Evolutionary conservation across 306 rosid species (phyloP), one percentile per base, ranked within the genome.

Genomic region (Ammopiptanthus mongolicus): DNA sequence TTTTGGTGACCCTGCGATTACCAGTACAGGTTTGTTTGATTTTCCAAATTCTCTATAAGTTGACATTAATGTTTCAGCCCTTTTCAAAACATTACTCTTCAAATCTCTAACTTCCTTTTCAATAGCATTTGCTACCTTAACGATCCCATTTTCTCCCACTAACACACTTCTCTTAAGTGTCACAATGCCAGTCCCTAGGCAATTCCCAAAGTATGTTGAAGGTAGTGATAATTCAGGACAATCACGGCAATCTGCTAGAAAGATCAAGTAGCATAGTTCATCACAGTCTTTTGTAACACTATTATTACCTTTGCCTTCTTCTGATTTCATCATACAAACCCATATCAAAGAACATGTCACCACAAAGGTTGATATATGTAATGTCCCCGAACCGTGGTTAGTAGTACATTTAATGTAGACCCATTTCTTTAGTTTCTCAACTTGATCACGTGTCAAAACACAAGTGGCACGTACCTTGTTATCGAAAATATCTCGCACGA

Each of bases 241-340:
- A 8, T 71, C 57, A 10, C 91, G 63, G 12, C 90, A 87, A 78
- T 87, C 89, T 6, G 83, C 93, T 15, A 53, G n/a, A 53, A 85
- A 70, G 0, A 25, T 8, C 0, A 88, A 67, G 56, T 75, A 6
- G 53, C 48, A 80, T 0, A 57, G 28, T 36, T 83, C 71, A 21
- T 82, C 83, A 31, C 0, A 6, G 10, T 56, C 4, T 23, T 36
- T 52, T 1, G 63, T 9, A 53, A 19, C 3, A 19, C 15, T 3
- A 58, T 17, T 44, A 3, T 36, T 36, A 57, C 33, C 29, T 50
- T 74, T 59, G 37, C 15, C 47, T 17, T 63, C 13, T 10, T 83
- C 81, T 37, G 63, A 70, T 42, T 52, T 59, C 0, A 64, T 36
- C 79, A 56, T 36, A 36, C 76, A 81, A 28, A 69, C 71, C 84